Conservation (phyloP, 2,329 filamentous ascomycete genomes). For the Cordyceps tenuipes region DNA sequence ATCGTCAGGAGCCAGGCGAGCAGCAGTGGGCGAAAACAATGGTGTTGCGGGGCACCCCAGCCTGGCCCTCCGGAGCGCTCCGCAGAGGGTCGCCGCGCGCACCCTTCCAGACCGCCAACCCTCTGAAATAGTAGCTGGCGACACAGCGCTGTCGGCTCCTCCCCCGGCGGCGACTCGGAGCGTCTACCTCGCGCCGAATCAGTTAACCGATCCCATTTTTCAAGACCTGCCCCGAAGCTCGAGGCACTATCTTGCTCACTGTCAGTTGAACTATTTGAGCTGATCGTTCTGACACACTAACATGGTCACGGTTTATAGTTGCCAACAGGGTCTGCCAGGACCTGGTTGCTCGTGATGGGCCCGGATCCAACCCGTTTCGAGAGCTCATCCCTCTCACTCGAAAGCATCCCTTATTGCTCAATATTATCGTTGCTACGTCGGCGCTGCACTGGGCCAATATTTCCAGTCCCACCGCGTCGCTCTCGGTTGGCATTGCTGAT, state of each 20-base stretch:
- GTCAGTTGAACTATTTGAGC: slow-evolving; percentile 26
- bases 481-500: slow-evolving; percentile 24
- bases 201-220: slow-evolving; percentile 45
- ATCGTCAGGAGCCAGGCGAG: slow-evolving; percentile 18
- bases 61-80: slow-evolving; percentile 8
- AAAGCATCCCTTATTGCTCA: slow-evolving; percentile 36
- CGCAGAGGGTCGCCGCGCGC: neutral
- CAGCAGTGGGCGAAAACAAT: slow-evolving; percentile 16
- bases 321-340: slow-evolving; percentile 44
- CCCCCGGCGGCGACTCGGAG: neutral
- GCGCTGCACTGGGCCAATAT: slow-evolving; percentile 41
- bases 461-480: slow-evolving; percentile 26
- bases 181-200: neutral
- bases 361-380: slow-evolving; percentile 38
- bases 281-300: slow-evolving; percentile 11
- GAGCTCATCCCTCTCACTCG: slow-evolving; percentile 40
- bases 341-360: slow-evolving; percentile 40
- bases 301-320: slow-evolving; percentile 28
- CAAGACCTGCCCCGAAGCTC: slow-evolving; percentile 41
- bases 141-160: neutral
- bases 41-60: slow-evolving; percentile 12
- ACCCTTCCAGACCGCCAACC: neutral
- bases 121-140: neutral
- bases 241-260: slow-evolving; percentile 42
- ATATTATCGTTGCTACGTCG: slow-evolving; percentile 41